Conservation (phyloP, 768 basidiomycete species). For the Lactarius pseudohatsudake region DNA sequence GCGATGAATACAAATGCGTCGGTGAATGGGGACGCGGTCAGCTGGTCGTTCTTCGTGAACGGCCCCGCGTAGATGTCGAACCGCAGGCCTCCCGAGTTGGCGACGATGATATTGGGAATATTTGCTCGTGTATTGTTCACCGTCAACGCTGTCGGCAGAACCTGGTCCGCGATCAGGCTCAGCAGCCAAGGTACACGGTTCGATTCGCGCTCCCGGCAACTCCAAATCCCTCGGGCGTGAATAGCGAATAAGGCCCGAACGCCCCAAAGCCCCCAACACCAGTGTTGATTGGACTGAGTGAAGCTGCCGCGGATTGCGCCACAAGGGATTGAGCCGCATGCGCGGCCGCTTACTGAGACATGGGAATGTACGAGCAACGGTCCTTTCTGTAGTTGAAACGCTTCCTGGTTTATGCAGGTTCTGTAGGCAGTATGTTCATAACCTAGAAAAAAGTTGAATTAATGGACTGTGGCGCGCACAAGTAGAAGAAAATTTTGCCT, state of each 20-base stretch:
- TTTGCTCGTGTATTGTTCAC: constrained; percentile 62
- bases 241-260: constrained; percentile 55
- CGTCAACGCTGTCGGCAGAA: constrained; percentile 43
- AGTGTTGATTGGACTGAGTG: constrained; percentile 37
- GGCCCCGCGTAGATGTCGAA: constrained; percentile 66
- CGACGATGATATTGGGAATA: constrained; percentile 63
- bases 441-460: constrained; percentile 51
- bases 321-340: constrained; percentile 74
- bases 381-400: constrained; percentile 99
- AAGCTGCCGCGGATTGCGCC: constrained; percentile 47
- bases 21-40: constrained; percentile 69
- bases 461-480: not conserved
- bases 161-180: constrained; percentile 54
- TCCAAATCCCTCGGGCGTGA: constrained; percentile 42
- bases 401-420: constrained; percentile 92
- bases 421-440: constrained; percentile 87
- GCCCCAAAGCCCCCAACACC: constrained; percentile 32
- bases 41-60: constrained; percentile 80
- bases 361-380: constrained; percentile 96
- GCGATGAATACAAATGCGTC: constrained; percentile 65
- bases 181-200: constrained; percentile 76
- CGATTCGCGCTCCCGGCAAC: constrained; percentile 71
- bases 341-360: constrained; percentile 86
- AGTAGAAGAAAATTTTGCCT: constrained; percentile 45
- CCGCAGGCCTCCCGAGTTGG: constrained; percentile 62